Conservation (phyloP, 257 asterid genomes). For the Oldenlandia corymbosa region DNA sequence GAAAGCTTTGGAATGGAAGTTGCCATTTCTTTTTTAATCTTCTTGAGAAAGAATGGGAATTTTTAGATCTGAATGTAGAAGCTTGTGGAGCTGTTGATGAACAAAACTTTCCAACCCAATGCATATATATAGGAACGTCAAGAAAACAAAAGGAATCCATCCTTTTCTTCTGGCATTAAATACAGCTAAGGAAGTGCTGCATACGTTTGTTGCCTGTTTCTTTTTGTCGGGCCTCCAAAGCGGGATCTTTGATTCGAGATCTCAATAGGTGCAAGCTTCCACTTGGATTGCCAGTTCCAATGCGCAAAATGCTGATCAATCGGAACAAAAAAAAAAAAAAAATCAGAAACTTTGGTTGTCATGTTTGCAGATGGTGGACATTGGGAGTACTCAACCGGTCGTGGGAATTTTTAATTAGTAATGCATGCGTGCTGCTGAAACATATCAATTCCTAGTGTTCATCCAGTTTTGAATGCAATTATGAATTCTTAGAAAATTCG, state of each 20-base stretch:
- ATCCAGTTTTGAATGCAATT: too few relatives aligned
- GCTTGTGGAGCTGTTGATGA: conserved; percentile 1
- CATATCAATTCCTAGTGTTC: too few relatives aligned
- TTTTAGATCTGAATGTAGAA: neutral
- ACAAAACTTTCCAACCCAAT: neutral
- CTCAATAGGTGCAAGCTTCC: neutral
- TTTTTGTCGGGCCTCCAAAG: too few relatives aligned
- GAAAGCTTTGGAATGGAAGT: too few relatives aligned
- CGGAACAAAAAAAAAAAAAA: too few relatives aligned
- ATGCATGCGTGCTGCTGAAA: too few relatives aligned
- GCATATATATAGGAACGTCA: neutral
- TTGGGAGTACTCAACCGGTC: too few relatives aligned
- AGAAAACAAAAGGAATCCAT: conserved; percentile 11
- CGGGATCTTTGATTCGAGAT: too few relatives aligned
- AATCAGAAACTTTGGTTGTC: too few relatives aligned
- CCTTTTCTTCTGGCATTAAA: neutral
- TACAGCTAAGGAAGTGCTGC: neutral
- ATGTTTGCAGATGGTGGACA: too few relatives aligned
- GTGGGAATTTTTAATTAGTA: too few relatives aligned
- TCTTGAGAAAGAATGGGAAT: neutral
- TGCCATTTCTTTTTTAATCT: conserved; percentile 19
- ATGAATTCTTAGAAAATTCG: neutral
- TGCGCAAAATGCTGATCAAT: neutral
- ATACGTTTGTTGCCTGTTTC: neutral
- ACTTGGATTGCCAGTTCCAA: neutral